phyloP scores from a whole-genome alignment of 169 alveolate species.

The Pseudocohnilembus persalinus region DNA sequence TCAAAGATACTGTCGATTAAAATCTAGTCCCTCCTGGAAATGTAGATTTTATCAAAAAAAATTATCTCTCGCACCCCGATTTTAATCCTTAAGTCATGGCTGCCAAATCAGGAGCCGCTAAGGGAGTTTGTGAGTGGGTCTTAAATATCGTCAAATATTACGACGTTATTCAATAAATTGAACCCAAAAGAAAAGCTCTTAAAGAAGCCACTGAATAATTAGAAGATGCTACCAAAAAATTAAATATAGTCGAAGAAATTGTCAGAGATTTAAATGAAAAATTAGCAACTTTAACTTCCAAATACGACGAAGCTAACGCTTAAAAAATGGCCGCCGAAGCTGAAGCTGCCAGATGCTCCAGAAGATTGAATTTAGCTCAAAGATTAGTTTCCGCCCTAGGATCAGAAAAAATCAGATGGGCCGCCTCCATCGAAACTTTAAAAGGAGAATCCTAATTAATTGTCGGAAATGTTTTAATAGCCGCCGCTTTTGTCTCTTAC shows the following conservation, averaged over 20 bases:
- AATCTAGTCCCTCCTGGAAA: conserved; percentile 88
- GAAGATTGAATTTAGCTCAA: conserved; percentile 93
- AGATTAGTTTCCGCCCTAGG: conserved; percentile 93
- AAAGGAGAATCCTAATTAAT: conserved; percentile 86
- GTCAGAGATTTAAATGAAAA: conserved; percentile 85
- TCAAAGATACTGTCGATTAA: conserved; percentile 89
- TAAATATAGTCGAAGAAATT: conserved; percentile 87
- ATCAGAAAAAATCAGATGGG: conserved; percentile 94
- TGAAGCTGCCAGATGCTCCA: conserved; percentile 92
- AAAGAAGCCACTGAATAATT: conserved; percentile 88
- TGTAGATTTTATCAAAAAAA: conserved; percentile 80
- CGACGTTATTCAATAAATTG: conserved; percentile 92
- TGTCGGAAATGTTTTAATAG: conserved; percentile 92
- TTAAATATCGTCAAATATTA: conserved; percentile 91
- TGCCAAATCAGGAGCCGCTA: conserved; percentile 93
- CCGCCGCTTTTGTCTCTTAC: conserved; percentile 94
- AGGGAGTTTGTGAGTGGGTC: conserved; percentile 90
- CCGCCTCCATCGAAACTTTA: conserved; percentile 85
- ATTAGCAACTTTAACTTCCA: conserved; percentile 79
- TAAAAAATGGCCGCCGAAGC: conserved; percentile 92
- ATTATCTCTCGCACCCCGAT: conserved; percentile 74
- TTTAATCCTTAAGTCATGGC: conserved; percentile 90
- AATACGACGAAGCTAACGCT: conserved; percentile 91
- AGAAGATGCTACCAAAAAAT: conserved; percentile 91
- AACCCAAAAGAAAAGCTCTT: conserved; percentile 93